Evolutionary conservation across 768 basidiomycete species (phyloP).

Genomic region (Udeniomyces megalosporus): DNA sequence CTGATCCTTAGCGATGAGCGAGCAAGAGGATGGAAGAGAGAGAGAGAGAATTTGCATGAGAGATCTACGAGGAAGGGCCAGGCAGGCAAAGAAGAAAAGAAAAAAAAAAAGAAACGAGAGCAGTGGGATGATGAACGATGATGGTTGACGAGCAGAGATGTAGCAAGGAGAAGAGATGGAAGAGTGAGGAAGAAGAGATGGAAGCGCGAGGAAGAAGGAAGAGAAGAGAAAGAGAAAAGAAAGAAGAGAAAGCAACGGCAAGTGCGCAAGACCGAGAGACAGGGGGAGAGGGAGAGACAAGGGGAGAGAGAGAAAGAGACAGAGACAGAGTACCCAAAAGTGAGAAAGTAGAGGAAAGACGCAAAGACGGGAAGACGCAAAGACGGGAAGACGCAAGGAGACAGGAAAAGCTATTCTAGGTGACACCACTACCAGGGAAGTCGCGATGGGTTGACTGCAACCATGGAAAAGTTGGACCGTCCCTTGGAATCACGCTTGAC

Average conservation of each 20-base stretch:
- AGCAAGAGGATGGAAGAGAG: too few species aligned
- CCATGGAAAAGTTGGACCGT: conserved; percentile 96
- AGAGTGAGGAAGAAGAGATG: not conserved
- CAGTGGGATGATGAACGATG: too few species aligned
- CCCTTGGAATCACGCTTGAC: conserved; percentile 88
- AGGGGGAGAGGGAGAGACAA: not conserved
- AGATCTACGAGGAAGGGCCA: too few species aligned
- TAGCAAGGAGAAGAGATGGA: not conserved
- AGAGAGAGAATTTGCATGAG: too few species aligned
- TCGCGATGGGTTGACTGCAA: conserved; percentile 40
- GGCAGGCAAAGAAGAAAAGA: too few species aligned
- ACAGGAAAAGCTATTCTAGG: too few species aligned
- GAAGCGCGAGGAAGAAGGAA: not conserved
- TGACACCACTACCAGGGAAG: not conserved
- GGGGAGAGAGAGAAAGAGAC: not conserved
- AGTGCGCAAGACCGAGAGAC: not conserved
- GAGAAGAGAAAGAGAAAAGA: not conserved
- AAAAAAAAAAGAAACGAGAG: too few species aligned
- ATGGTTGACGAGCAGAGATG: too few species aligned
- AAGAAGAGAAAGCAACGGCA: not conserved
- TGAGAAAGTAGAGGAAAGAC: not conserved
- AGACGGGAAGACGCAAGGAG: not conserved
- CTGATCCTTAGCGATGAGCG: too few species aligned
- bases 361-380: not conserved
- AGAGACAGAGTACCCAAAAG: not conserved